Percentiles rank a stretch among this genome's conserved stretches.
phyloP scores from a whole-genome alignment of 805 yeast species.

The Barnettozyma populi region DNA sequence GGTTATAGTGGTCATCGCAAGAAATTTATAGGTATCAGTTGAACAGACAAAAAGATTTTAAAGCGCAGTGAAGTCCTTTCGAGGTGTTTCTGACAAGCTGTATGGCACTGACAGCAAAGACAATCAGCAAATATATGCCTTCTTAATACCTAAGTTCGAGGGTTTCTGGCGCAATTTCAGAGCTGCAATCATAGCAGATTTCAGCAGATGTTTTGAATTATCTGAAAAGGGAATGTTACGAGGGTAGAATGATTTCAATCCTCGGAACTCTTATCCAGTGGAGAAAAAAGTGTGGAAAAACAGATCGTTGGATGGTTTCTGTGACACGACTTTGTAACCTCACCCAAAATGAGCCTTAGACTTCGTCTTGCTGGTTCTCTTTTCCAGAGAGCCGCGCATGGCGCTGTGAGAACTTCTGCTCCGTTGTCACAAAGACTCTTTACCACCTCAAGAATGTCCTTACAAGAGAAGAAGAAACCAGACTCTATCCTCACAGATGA shows the following conservation, averaged over 20 bases:
- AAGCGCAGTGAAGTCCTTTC: no score
- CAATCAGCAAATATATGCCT: background rate
- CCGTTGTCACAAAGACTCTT: constrained; percentile 12
- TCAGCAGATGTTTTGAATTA: background rate
- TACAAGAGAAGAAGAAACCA: constrained; percentile 23
- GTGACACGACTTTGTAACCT: background rate
- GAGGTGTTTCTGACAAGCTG: no score
- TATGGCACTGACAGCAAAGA: background rate
- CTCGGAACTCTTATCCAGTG: background rate
- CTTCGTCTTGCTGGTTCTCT: background rate
- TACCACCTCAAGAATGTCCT: constrained; percentile 11
- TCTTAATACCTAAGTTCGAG: no score
- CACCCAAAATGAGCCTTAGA: constrained; percentile 1
- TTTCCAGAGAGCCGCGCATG: background rate
- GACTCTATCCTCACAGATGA: constrained; percentile 73
- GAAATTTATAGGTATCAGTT: background rate
- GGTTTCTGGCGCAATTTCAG: no score
- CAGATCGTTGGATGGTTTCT: background rate
- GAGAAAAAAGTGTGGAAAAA: background rate
- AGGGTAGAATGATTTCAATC: background rate
- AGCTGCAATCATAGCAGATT: no score
- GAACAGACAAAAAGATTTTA: no score
- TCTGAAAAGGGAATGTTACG: background rate
- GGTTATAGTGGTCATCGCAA: background rate
- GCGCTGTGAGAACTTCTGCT: background rate